Conservation (phyloP, 768 basidiomycete species). For the Termitomyces sp. region DNA sequence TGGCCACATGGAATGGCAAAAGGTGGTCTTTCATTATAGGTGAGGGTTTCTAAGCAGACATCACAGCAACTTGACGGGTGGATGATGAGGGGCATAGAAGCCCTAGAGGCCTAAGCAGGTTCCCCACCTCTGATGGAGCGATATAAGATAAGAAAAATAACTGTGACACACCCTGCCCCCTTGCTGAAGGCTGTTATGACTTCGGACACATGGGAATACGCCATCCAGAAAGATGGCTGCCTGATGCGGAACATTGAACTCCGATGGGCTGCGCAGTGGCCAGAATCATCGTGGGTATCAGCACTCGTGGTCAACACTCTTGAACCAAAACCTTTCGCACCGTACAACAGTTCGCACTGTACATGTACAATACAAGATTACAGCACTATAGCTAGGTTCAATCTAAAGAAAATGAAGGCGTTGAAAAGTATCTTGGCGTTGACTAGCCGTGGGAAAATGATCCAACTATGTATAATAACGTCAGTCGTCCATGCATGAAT, state of each 20-base stretch:
- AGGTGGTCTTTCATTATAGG: constrained; percentile 53
- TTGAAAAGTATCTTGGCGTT: not conserved
- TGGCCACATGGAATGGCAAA: constrained; percentile 78
- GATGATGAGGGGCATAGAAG: constrained; percentile 45
- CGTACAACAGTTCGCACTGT: too few species aligned
- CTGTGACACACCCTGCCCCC: not conserved
- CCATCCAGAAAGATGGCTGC: not conserved
- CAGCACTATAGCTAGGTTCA: not conserved
- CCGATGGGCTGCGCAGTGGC: too few species aligned
- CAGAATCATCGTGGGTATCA: not conserved
- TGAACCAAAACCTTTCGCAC: not conserved
- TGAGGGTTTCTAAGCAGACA: constrained; percentile 67
- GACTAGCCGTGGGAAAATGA: not conserved
- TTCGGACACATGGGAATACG: not conserved
- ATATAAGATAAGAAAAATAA: not conserved
- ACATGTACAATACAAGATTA: not conserved
- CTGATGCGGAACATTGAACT: constrained; percentile 2
- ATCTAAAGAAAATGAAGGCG: not conserved
- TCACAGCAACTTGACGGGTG: constrained; percentile 74
- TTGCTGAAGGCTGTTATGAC: not conserved
- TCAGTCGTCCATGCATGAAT: not conserved
- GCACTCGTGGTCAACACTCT: not conserved
- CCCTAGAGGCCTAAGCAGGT: not conserved
- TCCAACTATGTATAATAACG: not conserved
- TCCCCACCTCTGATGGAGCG: not conserved